Evolutionary conservation across 192 early-diverging fungal species (phyloP).

Genomic region (Entomortierella chlamydospora): DNA sequence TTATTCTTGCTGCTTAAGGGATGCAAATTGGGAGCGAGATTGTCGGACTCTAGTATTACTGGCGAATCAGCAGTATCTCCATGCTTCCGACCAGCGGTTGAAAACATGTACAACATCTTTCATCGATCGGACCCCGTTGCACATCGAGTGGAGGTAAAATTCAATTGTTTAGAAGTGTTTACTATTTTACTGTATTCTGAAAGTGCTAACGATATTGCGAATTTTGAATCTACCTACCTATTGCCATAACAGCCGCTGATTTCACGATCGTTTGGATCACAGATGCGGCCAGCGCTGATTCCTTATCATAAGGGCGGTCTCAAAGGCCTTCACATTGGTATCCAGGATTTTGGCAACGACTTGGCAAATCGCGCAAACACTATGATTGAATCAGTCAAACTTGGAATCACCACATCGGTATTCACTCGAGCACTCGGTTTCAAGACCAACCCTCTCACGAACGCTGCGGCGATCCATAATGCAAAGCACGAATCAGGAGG

Average conservation of each 20-base stretch:
- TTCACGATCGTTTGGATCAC: conserved; percentile 62
- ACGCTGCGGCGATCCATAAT: conserved; percentile 30
- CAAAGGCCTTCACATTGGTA: conserved; percentile 72
- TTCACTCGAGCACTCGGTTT: conserved; percentile 62
- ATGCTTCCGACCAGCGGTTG: conserved; percentile 71
- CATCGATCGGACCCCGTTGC: conserved; percentile 61
- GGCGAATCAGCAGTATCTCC: conserved; percentile 49
- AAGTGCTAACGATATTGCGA: too few species aligned
- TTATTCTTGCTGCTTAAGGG: conserved; percentile 83
- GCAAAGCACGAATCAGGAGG: conserved; percentile 23
- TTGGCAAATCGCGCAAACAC: conserved; percentile 74
- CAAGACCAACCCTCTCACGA: conserved; percentile 28
- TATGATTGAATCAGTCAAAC: conserved; percentile 70
- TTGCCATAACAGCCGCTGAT: conserved; percentile 86
- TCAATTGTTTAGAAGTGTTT: too few species aligned
- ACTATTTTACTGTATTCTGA: neutral
- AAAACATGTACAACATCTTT: conserved; percentile 86
- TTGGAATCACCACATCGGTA: conserved; percentile 69
- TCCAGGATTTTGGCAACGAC: conserved; percentile 75
- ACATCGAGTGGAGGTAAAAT: conserved; percentile 41
- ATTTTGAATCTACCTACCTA: too few species aligned
- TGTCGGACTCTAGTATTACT: conserved; percentile 37
- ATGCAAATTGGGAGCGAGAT: conserved; percentile 67
- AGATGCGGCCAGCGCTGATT: conserved; percentile 75
- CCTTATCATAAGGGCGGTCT: conserved; percentile 88